These are phyloP conservation scores for Lactarius quietus DNA, from an alignment of 768 basidiomycete species.

Conservation along the genomic window DNA sequence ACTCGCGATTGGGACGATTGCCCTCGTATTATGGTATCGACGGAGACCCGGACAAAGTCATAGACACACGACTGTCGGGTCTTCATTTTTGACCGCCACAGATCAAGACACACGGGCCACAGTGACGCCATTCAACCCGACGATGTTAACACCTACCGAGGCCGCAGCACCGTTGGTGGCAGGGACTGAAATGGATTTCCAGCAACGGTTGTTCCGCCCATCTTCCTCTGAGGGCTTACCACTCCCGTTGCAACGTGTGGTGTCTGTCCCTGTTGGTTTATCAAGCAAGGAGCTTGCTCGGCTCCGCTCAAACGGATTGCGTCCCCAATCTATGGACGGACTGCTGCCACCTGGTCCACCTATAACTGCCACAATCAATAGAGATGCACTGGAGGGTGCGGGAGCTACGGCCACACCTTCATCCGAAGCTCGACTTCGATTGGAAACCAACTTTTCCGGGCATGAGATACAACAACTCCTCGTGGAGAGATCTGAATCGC, in stretches of 20 bases:
- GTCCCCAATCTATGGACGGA: background rate
- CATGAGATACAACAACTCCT: background rate
- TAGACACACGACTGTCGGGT: background rate
- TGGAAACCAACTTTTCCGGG: background rate
- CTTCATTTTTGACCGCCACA: background rate
- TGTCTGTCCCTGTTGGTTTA: background rate
- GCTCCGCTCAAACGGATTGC: background rate
- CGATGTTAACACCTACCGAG: background rate
- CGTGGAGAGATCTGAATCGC: background rate
- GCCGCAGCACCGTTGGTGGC: background rate
- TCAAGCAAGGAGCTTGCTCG: background rate
- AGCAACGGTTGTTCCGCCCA: background rate
- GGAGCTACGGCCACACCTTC: background rate
- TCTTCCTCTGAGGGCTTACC: background rate
- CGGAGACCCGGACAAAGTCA: background rate
- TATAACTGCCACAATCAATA: background rate
- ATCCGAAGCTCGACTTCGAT: background rate
- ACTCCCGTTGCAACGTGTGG: background rate
- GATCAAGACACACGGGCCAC: background rate
- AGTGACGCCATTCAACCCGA: background rate
- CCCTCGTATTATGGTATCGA: background rate
- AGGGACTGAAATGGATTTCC: background rate
- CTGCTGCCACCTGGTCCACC: background rate
- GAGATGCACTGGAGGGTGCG: background rate
- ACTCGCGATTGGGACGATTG: background rate